Conservation (phyloP, 257 asterid species). For the Jaltomata sinuosa region DNA sequence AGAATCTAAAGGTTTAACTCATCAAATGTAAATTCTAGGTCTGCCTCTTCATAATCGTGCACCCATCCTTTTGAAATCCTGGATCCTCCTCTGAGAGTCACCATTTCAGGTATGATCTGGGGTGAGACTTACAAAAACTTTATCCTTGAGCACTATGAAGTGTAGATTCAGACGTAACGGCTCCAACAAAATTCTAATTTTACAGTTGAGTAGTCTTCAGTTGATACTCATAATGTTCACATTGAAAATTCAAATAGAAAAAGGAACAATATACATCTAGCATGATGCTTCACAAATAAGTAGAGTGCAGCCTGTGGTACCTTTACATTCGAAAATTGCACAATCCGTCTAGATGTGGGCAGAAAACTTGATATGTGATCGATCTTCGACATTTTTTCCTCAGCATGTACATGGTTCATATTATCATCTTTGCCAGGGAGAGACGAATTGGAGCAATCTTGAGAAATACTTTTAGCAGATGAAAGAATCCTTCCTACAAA, state of each 20-base stretch:
- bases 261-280: background rate
- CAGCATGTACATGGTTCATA: constrained; percentile 12
- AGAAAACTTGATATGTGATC: constrained; percentile 68
- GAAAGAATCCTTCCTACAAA: constrained; percentile 78
- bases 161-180: background rate
- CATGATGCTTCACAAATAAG: background rate
- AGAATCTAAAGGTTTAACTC: background rate
- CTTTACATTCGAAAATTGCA: constrained; percentile 89
- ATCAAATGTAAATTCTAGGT: background rate
- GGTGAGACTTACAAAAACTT: background rate
- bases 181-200: background rate
- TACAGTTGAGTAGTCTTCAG: background rate
- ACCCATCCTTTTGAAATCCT: background rate
- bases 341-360: constrained; percentile 91
- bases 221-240: background rate
- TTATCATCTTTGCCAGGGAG: constrained; percentile 19
- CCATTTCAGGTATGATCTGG: background rate
- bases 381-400: constrained; percentile 23
- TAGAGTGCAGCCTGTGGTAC: constrained; percentile 19
- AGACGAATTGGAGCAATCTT: constrained; percentile 19
- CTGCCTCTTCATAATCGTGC: background rate
- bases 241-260: background rate
- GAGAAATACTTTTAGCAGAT: constrained; percentile 29
- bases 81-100: background rate
- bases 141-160: background rate